Percentiles rank a stretch among this genome's conserved stretches.
phyloP scores from a whole-genome alignment of 345 rosid genomes.

The Eucalyptus rudis region DNA sequence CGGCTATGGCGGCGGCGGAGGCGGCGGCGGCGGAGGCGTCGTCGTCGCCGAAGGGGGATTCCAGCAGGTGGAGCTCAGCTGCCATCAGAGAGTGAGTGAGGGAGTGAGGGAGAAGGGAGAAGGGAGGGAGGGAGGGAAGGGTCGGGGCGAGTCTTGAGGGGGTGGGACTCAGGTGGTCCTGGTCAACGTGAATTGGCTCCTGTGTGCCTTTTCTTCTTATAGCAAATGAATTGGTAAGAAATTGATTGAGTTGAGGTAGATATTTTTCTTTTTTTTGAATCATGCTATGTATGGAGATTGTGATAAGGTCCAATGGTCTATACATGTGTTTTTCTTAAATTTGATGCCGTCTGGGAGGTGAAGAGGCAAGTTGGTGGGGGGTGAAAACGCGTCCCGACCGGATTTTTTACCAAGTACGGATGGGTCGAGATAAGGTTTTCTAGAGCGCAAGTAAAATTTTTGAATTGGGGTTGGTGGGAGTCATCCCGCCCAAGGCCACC shows the following conservation, averaged over 20 bases:
- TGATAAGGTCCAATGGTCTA: not conserved
- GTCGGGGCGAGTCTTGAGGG: not conserved
- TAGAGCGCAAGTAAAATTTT: not conserved
- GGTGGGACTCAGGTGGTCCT: not conserved
- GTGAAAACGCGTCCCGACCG: not conserved
- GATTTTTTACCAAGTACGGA: not conserved
- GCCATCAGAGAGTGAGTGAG: conserved; percentile 2
- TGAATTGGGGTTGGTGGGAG: not conserved
- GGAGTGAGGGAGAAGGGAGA: not conserved
- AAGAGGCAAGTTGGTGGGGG: not conserved
- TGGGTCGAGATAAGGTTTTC: not conserved
- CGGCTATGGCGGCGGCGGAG: not conserved
- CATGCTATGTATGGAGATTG: not conserved
- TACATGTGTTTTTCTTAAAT: not conserved
- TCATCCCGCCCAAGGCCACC: not conserved
- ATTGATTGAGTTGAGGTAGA: not conserved
- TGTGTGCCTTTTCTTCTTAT: not conserved
- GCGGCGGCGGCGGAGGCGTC: not conserved
- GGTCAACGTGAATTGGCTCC: not conserved
- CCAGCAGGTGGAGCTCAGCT: conserved; percentile 29
- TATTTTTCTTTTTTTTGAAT: not conserved
- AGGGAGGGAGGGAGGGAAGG: conserved; percentile 1
- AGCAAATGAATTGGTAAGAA: not conserved
- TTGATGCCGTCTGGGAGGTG: not conserved
- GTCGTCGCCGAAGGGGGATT: not conserved